Evolutionary conservation across 1,139 yeast genomes (phyloP).

Genomic region (Sugiyamaella castrensis): DNA sequence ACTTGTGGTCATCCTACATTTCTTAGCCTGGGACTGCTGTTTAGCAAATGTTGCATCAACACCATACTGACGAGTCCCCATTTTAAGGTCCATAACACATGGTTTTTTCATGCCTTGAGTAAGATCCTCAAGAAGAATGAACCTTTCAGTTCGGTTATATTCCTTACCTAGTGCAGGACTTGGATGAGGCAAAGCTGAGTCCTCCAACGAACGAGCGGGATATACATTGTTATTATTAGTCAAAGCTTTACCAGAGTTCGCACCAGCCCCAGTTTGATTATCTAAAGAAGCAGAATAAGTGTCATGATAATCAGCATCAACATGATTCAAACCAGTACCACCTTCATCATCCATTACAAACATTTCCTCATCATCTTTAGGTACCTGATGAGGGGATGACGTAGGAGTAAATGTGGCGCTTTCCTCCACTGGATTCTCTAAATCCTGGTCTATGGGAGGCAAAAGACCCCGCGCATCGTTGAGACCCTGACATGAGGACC

Average conservation of each 20-base stretch:
- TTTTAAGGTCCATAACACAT: constrained; percentile 89
- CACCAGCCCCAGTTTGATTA: not conserved
- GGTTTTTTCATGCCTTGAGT: constrained; percentile 80
- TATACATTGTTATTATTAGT: not conserved
- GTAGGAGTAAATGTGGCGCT: constrained; percentile 8
- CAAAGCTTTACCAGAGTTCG: not conserved
- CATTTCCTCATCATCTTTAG: constrained; percentile 21
- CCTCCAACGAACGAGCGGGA: not conserved
- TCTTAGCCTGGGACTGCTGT: constrained; percentile 73
- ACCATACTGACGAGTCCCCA: constrained; percentile 99
- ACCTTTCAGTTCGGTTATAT: constrained; percentile 59
- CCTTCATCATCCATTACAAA: constrained; percentile 31
- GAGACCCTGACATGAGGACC: not conserved
- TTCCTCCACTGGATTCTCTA: not conserved
- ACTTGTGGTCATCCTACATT: constrained; percentile 81
- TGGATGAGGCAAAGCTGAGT: not conserved
- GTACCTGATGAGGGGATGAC: constrained; percentile 9
- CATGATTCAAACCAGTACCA: not conserved
- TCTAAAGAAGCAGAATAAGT: constrained; percentile 2
- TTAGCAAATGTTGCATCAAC: constrained; percentile 76
- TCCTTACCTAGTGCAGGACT: constrained; percentile 13
- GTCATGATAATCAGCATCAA: not conserved
- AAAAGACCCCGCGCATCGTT: not conserved
- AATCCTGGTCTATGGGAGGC: not conserved
- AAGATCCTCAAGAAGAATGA: constrained; percentile 86